Evolutionary conservation across 2,329 filamentous ascomycete species (phyloP).

Genomic region (Lomentospora prolificans): DNA sequence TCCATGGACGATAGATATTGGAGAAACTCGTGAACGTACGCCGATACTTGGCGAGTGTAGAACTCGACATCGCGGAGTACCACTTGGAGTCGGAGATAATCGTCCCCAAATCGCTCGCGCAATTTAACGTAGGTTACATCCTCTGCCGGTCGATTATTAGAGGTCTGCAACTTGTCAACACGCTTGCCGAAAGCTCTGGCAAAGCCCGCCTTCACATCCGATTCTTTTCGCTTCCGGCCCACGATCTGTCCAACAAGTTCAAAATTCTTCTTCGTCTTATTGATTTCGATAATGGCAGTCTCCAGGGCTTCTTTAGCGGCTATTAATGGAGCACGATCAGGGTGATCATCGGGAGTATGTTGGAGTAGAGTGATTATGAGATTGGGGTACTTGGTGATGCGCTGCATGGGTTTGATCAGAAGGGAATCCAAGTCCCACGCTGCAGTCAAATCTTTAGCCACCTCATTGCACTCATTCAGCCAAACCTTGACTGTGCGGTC

Average conservation of each 20-base stretch:
- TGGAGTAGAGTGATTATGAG: slow-evolving; percentile 72
- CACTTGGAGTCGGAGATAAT: slow-evolving; percentile 86
- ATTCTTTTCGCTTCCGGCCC: slow-evolving; percentile 75
- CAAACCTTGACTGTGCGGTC: slow-evolving; percentile 65
- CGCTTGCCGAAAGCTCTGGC: slow-evolving; percentile 85
- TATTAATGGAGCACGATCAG: slow-evolving; percentile 60
- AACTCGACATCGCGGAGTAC: slow-evolving; percentile 90
- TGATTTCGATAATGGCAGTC: slow-evolving; percentile 72
- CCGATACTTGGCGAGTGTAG: slow-evolving; percentile 72
- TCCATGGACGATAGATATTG: slow-evolving; percentile 76
- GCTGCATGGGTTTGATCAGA: slow-evolving; percentile 94
- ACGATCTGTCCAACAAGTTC: slow-evolving; percentile 88
- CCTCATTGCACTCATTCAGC: slow-evolving; percentile 87
- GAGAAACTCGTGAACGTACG: slow-evolving; percentile 72
- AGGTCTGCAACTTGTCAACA: slow-evolving; percentile 67
- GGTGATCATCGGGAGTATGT: slow-evolving; percentile 71
- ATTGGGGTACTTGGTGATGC: slow-evolving; percentile 87
- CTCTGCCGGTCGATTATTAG: slow-evolving; percentile 52
- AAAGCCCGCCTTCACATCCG: slow-evolving; percentile 73
- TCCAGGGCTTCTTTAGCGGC: slow-evolving; percentile 44
- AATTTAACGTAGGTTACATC: slow-evolving; percentile 74
- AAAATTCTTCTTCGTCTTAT: slow-evolving; percentile 90
- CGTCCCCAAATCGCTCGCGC: slow-evolving; percentile 80
- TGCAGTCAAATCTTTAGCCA: slow-evolving; percentile 81
- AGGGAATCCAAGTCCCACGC: slow-evolving; percentile 94